Percentiles rank a stretch among this genome's conserved stretches.
Evolutionary conservation across 2,329 filamentous ascomycete genomes (phyloP).

Genomic region (Cytospora piceae): DNA sequence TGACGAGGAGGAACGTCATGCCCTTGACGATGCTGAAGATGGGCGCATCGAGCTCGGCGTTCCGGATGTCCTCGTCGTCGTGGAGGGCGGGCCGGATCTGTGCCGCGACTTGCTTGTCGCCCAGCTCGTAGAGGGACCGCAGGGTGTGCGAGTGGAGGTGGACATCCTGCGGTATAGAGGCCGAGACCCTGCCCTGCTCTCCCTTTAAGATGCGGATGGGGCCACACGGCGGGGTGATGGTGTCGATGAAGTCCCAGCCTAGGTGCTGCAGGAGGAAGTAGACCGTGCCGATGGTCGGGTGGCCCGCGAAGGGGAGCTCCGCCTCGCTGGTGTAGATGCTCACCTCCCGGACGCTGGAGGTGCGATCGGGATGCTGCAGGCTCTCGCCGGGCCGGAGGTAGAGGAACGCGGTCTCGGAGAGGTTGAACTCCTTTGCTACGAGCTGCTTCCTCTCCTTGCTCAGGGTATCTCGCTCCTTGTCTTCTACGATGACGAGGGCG

Average conservation of each 20-base stretch:
- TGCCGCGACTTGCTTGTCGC: constrained; percentile 34
- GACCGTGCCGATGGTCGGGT: constrained; percentile 63
- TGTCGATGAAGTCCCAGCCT: constrained; percentile 42
- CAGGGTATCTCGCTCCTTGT: constrained; percentile 43
- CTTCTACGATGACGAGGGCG: constrained; percentile 59
- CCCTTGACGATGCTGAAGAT: constrained; percentile 70
- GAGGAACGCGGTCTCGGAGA: constrained; percentile 66
- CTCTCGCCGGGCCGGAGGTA: constrained; percentile 47
- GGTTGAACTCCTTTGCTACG: constrained; percentile 66
- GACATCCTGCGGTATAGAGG: constrained; percentile 68
- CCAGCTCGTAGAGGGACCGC: constrained; percentile 37
- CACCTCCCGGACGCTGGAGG: constrained; percentile 47
- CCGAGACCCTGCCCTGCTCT: constrained; percentile 53
- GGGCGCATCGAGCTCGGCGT: constrained; percentile 48
- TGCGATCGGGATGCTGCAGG: constrained; percentile 31
- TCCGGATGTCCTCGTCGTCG: constrained; percentile 36
- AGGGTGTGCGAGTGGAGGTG: constrained; percentile 59
- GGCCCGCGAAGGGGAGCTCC: constrained; percentile 65
- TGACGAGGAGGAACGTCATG: constrained; percentile 72
- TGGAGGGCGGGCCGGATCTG: constrained; percentile 40
- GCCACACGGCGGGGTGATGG: constrained; percentile 60
- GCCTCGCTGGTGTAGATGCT: constrained; percentile 61
- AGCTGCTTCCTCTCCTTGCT: constrained; percentile 58
- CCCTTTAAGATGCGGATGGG: constrained; percentile 51
- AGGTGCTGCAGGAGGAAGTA: constrained; percentile 49